phyloP scores from a whole-genome alignment of 2,329 filamentous ascomycete species.

The Exophiala lecanii-corni region DNA sequence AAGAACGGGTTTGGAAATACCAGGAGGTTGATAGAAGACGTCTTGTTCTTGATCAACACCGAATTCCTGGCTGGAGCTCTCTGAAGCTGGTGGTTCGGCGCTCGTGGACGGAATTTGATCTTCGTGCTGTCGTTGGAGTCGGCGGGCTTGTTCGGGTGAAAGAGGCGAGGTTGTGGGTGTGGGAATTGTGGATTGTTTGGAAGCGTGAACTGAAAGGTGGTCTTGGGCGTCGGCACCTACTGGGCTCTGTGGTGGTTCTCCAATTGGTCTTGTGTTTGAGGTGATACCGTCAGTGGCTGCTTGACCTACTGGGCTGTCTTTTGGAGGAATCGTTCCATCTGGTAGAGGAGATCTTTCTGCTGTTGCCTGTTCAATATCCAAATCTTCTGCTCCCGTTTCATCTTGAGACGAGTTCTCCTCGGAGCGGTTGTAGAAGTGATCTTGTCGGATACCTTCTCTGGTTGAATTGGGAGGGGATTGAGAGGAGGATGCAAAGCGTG shows the following conservation, averaged over 20 bases:
- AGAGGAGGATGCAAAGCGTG: constrained; percentile 38
- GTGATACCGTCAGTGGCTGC: constrained; percentile 21
- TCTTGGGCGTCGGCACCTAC: constrained; percentile 30
- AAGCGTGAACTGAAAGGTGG: constrained; percentile 36
- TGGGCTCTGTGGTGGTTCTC: constrained; percentile 27
- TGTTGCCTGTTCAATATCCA: constrained; percentile 45
- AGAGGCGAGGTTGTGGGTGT: constrained; percentile 30
- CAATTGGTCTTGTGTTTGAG: constrained; percentile 21
- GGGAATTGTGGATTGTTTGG: constrained; percentile 40
- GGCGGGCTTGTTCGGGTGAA: constrained; percentile 41
- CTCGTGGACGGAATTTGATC: constrained; percentile 49
- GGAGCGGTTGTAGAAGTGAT: constrained; percentile 47
- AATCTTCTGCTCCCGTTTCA: constrained; percentile 34
- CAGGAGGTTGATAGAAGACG: constrained; percentile 52
- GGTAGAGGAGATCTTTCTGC: constrained; percentile 42
- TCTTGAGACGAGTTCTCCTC: constrained; percentile 38
- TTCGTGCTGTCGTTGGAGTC: constrained; percentile 47
- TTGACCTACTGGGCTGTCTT: constrained; percentile 15
- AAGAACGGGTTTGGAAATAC: constrained; percentile 41
- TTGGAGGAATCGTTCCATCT: constrained; percentile 47
- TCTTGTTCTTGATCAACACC: constrained; percentile 53
- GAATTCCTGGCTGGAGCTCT: constrained; percentile 27
- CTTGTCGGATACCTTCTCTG: constrained; percentile 43
- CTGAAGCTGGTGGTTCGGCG: constrained; percentile 39
- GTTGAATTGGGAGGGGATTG: constrained; percentile 6